Conservation (phyloP, 305 asterid genomes). For the Fraxinus paxiana region DNA sequence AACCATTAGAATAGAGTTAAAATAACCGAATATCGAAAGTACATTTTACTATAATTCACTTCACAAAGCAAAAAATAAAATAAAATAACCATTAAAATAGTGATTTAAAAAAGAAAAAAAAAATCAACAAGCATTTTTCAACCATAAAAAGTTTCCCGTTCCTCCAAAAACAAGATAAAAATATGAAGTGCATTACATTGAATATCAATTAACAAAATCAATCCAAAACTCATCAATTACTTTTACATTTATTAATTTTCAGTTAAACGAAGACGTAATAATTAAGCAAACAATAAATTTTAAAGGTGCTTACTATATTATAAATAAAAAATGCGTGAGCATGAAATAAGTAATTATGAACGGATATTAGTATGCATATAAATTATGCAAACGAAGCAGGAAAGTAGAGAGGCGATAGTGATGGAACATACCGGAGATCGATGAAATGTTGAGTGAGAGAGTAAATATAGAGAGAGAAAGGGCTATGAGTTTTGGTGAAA, state of each 20-base stretch:
- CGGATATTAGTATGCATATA: neutral
- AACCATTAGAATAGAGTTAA: neutral
- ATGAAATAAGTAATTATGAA: neutral
- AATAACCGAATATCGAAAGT: neutral
- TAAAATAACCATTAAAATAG: neutral
- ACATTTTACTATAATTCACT: neutral
- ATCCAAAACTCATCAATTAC: neutral
- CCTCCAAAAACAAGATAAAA: neutral
- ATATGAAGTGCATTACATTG: neutral
- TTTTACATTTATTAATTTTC: neutral
- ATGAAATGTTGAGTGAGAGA: neutral
- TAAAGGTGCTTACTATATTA: neutral
- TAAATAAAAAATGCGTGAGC: neutral
- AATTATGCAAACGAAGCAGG: neutral
- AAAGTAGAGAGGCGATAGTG: neutral
- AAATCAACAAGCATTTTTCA: neutral
- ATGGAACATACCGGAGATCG: constrained; percentile 1
- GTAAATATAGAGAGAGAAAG: neutral
- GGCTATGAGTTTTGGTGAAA: neutral
- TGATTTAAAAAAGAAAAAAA: neutral
- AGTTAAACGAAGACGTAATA: neutral
- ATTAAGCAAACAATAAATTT: neutral
- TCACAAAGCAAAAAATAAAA: neutral
- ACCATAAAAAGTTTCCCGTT: neutral
- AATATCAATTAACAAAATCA: neutral